These are phyloP conservation scores for Trichothecium sympodiale DNA, from an alignment of 2,329 filamentous ascomycete species.

Conservation along the genomic window DNA sequence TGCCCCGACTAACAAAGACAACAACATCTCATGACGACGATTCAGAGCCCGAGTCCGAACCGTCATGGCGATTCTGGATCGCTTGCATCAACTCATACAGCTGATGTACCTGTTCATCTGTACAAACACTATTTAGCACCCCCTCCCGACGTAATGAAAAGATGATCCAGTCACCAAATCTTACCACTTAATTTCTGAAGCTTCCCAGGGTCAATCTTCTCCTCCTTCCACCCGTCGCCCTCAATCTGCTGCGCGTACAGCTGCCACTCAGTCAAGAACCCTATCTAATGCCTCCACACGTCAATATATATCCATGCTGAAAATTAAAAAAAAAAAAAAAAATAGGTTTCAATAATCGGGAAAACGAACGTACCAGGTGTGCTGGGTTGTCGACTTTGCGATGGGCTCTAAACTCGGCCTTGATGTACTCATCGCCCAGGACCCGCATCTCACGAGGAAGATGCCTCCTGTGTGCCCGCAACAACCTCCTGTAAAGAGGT, in stretches of 20 bases:
- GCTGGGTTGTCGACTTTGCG: slow-evolving; percentile 76
- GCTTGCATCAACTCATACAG: slow-evolving; percentile 89
- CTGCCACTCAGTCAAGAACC: slow-evolving; percentile 95
- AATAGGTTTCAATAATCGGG: neutral
- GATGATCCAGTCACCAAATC: slow-evolving; percentile 16
- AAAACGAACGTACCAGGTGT: slow-evolving; percentile 59
- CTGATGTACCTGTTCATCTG: slow-evolving; percentile 88
- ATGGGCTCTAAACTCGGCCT: slow-evolving; percentile 83
- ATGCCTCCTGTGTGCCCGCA: slow-evolving; percentile 75
- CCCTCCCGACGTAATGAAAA: neutral
- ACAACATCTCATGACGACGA: neutral
- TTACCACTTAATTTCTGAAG: slow-evolving; percentile 89
- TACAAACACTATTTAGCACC: neutral
- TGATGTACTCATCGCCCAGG: slow-evolving; percentile 86
- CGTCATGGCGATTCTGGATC: slow-evolving; percentile 38
- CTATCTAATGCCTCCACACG: slow-evolving; percentile 53
- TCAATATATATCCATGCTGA: too few relatives aligned
- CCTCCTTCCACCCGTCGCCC: slow-evolving; percentile 73
- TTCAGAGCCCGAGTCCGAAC: slow-evolving; percentile 13
- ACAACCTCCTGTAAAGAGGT: slow-evolving; percentile 75
- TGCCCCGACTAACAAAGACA: too few relatives aligned
- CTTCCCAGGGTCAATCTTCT: slow-evolving; percentile 72
- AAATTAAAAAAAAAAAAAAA: too few relatives aligned
- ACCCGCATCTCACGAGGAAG: slow-evolving; percentile 65
- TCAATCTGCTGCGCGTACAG: slow-evolving; percentile 87